Evolutionary conservation across 805 yeast genomes (phyloP).

Genomic region (Monosporozyma yasuniensis): DNA sequence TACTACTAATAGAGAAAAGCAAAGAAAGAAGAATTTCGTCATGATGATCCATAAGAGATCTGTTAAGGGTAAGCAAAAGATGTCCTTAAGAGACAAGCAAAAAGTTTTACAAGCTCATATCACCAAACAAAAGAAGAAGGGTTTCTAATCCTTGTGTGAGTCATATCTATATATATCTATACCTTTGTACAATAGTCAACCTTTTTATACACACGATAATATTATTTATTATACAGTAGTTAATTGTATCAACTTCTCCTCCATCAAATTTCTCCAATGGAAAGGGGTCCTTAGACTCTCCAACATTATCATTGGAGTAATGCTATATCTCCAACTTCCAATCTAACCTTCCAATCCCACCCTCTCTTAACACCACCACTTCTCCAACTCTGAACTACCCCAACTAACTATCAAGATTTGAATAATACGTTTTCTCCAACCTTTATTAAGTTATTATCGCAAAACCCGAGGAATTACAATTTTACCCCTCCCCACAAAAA

Average conservation of each 20-base stretch:
- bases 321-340: too few species aligned
- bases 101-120: constrained; percentile 78
- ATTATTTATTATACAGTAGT: not conserved
- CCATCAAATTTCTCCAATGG: too few species aligned
- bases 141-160: constrained; percentile 24
- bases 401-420: too few species aligned
- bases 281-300: too few species aligned
- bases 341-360: too few species aligned
- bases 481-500: too few species aligned
- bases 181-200: not conserved
- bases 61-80: constrained; percentile 87
- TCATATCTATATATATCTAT: not conserved
- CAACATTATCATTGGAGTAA: too few species aligned
- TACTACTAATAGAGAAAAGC: constrained; percentile 93
- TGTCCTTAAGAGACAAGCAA: constrained; percentile 86
- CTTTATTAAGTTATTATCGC: too few species aligned
- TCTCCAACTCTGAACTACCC: too few species aligned
- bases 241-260: not conserved
- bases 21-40: constrained; percentile 95
- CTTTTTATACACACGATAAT: not conserved
- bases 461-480: too few species aligned
- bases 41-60: constrained; percentile 96
- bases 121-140: constrained; percentile 84
- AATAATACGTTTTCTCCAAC: too few species aligned
- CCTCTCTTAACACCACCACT: too few species aligned